Evolutionary conservation across 805 yeast genomes (phyloP).

Genomic region (Phaffomyces antillensis): DNA sequence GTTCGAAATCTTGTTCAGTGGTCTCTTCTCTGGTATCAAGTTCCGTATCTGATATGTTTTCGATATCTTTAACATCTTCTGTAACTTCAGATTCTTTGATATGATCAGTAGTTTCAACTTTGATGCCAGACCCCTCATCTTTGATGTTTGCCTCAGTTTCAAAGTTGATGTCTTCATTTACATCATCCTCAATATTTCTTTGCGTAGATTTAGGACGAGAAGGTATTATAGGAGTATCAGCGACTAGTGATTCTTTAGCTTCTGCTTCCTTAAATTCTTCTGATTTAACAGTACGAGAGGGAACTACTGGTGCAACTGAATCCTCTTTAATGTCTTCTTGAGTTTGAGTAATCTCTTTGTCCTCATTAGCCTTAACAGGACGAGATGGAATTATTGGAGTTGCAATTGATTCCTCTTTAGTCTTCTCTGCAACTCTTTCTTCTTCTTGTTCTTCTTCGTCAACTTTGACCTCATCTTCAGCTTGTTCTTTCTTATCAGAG

Average conservation of each 20-base stretch:
- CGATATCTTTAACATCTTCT: neutral
- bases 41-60: neutral
- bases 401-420: neutral
- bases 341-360: neutral
- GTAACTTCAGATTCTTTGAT: neutral
- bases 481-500: constrained; percentile 1
- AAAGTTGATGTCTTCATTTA: no score
- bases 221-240: no score
- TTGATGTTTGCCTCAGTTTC: no score
- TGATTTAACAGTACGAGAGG: constrained; percentile 7
- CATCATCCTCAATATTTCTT: no score
- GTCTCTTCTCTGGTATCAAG: neutral
- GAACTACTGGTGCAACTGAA: constrained; percentile 5
- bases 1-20: neutral
- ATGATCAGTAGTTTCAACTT: neutral
- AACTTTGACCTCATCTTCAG: neutral
- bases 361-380: neutral
- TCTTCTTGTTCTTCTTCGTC: neutral
- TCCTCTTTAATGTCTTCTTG: neutral
- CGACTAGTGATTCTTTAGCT: no score
- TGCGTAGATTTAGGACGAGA: no score
- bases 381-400: no score
- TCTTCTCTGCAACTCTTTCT: neutral
- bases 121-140: no score
- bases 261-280: no score